phyloP scores from a whole-genome alignment of 805 yeast genomes.

The Metschnikowia vanudenii region DNA sequence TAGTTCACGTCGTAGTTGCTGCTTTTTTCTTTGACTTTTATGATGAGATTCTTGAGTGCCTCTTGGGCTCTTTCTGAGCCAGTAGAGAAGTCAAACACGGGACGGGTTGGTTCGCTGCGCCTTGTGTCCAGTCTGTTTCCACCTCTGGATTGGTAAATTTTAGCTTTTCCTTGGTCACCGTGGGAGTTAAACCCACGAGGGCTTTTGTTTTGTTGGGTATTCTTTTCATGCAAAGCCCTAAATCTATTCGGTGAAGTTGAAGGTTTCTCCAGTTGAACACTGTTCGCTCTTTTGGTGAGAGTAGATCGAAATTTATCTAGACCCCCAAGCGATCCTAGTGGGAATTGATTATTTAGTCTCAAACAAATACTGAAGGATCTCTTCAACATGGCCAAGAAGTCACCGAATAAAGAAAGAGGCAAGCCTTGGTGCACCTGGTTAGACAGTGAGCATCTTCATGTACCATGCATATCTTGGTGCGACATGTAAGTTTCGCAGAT shows the following conservation, averaged over 20 bases:
- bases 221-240: constrained; percentile 4
- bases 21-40: constrained; percentile 20
- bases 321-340: not conserved
- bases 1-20: constrained; percentile 27
- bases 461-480: not conserved
- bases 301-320: constrained; percentile 3
- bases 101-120: constrained; percentile 1
- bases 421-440: too few relatives aligned
- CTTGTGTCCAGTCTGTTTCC: constrained; percentile 8
- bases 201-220: not conserved
- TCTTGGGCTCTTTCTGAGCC: constrained; percentile 30
- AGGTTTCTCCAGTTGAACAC: not conserved
- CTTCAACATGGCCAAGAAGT: not conserved
- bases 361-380: constrained; percentile 2
- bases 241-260: constrained; percentile 6
- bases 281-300: not conserved
- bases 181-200: not conserved
- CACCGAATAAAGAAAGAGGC: not conserved
- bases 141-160: not conserved
- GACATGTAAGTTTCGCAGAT: not conserved
- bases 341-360: not conserved
- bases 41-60: constrained; percentile 28
- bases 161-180: not conserved
- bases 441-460: too few relatives aligned
- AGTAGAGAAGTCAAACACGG: constrained; percentile 23